phyloP scores from a whole-genome alignment of 176 grass and related monocot genomes.

The Alloteropsis semialata region DNA sequence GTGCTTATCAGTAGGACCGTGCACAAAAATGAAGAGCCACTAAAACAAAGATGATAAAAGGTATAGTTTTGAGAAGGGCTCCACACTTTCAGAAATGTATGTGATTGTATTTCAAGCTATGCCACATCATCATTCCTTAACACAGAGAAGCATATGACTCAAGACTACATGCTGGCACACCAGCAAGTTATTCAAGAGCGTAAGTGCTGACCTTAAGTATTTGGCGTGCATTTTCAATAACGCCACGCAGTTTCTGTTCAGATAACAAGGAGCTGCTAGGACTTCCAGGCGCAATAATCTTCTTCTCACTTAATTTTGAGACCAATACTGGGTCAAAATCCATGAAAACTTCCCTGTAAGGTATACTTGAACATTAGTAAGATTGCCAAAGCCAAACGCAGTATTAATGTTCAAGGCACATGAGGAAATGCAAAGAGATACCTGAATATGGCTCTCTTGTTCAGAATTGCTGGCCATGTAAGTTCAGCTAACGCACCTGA shows the following conservation, averaged over 20 bases:
- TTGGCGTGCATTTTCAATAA: slow-evolving; percentile 86
- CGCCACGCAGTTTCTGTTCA: slow-evolving; percentile 74
- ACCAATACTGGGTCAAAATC: slow-evolving; percentile 79
- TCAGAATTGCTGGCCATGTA: slow-evolving; percentile 87
- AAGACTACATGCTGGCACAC: neutral
- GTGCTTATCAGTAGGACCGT: neutral
- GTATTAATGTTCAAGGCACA: slow-evolving; percentile 5
- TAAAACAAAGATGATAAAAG: neutral
- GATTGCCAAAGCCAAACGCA: neutral
- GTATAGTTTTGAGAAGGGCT: neutral
- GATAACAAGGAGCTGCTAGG: slow-evolving; percentile 70
- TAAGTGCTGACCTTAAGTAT: slow-evolving; percentile 68
- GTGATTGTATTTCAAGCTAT: neutral
- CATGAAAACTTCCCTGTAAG: slow-evolving; percentile 88
- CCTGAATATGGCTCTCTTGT: slow-evolving; percentile 87
- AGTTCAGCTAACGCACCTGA: slow-evolving; percentile 93
- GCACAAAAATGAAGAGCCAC: neutral
- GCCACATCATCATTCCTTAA: neutral
- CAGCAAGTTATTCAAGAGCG: neutral
- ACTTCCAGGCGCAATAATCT: slow-evolving; percentile 70
- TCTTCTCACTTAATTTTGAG: slow-evolving; percentile 90
- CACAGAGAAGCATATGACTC: slow-evolving; percentile 17
- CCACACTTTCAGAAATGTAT: neutral
- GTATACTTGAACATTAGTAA: slow-evolving; percentile 19
- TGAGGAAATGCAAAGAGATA: slow-evolving; percentile 33